Evolutionary conservation across 768 basidiomycete species (phyloP).

Genomic region (Tylopilus felleus): DNA sequence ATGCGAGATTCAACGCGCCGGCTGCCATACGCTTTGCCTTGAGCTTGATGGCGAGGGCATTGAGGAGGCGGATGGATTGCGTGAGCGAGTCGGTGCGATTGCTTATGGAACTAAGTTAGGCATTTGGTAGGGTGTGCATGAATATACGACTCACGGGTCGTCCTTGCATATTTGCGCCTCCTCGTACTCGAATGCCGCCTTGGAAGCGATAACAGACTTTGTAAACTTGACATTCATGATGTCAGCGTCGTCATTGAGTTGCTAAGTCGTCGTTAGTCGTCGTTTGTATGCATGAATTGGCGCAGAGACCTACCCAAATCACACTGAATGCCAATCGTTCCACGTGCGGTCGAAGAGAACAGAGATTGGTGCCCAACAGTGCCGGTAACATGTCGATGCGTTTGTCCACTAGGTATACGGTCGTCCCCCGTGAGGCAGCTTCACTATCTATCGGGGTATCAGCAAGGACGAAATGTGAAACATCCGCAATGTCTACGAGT

Average conservation of each 20-base stretch:
- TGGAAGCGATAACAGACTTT: constrained; percentile 96
- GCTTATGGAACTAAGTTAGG: constrained; percentile 36
- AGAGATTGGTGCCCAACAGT: constrained; percentile 92
- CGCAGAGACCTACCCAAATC: constrained; percentile 71
- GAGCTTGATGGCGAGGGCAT: constrained; percentile 80
- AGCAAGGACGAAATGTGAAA: constrained; percentile 91
- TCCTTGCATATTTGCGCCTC: constrained; percentile 94
- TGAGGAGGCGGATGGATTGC: constrained; percentile 82
- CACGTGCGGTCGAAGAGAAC: constrained; percentile 87
- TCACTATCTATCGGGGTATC: constrained; percentile 97
- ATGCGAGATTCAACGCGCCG: constrained; percentile 96
- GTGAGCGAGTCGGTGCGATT: constrained; percentile 79
- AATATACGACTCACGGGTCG: constrained; percentile 59
- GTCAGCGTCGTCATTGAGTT: constrained; percentile 83
- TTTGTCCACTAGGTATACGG: constrained; percentile 97
- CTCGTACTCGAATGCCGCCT: constrained; percentile 95
- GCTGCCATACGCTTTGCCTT: constrained; percentile 86
- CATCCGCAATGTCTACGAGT: constrained; percentile 88
- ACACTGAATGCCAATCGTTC: constrained; percentile 94
- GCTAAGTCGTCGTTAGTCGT: constrained; percentile 43
- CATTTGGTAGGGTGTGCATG: neutral
- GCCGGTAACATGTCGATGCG: constrained; percentile 97
- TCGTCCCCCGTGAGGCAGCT: constrained; percentile 93
- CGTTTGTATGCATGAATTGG: neutral
- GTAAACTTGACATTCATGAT: constrained; percentile 89